Conservation (phyloP, 306 rosid genomes). For the Casuarina glauca region DNA sequence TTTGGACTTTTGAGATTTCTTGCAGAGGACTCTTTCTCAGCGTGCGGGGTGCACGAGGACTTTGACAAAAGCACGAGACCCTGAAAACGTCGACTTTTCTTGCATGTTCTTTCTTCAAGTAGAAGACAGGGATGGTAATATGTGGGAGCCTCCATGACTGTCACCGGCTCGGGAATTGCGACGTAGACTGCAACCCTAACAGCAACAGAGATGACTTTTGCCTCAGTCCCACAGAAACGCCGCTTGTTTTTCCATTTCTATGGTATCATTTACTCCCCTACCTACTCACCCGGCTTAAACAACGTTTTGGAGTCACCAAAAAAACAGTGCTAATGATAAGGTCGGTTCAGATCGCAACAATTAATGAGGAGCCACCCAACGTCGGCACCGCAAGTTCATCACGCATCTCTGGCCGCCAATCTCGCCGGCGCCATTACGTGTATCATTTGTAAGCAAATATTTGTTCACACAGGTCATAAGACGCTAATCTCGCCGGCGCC, state of each 20-base stretch:
- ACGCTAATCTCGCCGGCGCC: slow-evolving; percentile 48
- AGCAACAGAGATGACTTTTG: background rate
- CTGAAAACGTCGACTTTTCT: slow-evolving; percentile 19
- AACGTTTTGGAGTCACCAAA: slow-evolving; percentile 14
- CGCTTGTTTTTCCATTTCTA: background rate
- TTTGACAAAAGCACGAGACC: slow-evolving; percentile 5
- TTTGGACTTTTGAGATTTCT: slow-evolving; percentile 31
- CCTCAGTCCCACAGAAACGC: slow-evolving; percentile 21
- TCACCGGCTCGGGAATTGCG: background rate
- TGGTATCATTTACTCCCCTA: slow-evolving; percentile 3
- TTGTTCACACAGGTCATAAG: slow-evolving; percentile 26
- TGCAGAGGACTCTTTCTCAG: slow-evolving; percentile 33
- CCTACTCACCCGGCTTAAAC: slow-evolving; percentile 35
- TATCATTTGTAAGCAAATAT: slow-evolving; percentile 23
- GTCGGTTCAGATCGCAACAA: slow-evolving; percentile 35
- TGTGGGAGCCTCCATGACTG: background rate
- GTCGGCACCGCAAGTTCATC: slow-evolving; percentile 38
- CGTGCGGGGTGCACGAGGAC: slow-evolving; percentile 29
- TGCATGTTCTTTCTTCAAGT: slow-evolving; percentile 8
- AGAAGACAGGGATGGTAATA: slow-evolving; percentile 1
- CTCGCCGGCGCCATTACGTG: slow-evolving; percentile 42
- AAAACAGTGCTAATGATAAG: slow-evolving; percentile 28
- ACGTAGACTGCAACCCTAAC: slow-evolving; percentile 18
- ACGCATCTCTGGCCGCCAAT: slow-evolving; percentile 34
- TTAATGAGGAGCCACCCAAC: slow-evolving; percentile 35